Percentiles rank a stretch among this genome's conserved stretches.
phyloP scores from a whole-genome alignment of 805 yeast genomes.

The Candida insectorum region DNA sequence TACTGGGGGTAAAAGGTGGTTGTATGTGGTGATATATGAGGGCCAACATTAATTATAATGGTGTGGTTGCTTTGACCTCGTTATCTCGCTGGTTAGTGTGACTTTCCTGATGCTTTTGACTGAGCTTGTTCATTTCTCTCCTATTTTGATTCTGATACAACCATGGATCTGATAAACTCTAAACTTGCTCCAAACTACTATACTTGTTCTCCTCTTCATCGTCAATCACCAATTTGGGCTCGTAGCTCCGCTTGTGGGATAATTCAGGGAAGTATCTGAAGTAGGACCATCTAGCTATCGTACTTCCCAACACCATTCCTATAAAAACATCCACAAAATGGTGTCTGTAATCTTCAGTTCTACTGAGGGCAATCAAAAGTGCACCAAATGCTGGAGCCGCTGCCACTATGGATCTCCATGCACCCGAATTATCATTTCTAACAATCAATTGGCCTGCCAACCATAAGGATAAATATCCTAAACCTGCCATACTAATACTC shows the following conservation, averaged over 20 bases:
- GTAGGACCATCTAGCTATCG: slow-evolving; percentile 58
- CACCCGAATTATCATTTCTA: slow-evolving; percentile 48
- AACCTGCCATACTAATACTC: slow-evolving; percentile 64
- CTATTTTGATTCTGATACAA: no score
- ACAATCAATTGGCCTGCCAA: slow-evolving; percentile 58
- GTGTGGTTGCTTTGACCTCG: no score
- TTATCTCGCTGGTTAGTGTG: no score
- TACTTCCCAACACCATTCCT: slow-evolving; percentile 67
- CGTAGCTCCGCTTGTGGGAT: slow-evolving; percentile 28
- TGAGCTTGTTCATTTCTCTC: no score
- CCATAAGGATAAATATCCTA: slow-evolving; percentile 64
- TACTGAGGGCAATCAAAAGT: slow-evolving; percentile 69
- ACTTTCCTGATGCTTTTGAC: no score
- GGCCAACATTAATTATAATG: no score
- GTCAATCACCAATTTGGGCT: slow-evolving; percentile 25
- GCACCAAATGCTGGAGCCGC: slow-evolving; percentile 66
- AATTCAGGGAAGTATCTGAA: slow-evolving; percentile 47
- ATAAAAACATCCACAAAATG: slow-evolving; percentile 81
- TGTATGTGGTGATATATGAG: no score
- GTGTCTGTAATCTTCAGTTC: slow-evolving; percentile 92
- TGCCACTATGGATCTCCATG: slow-evolving; percentile 59
- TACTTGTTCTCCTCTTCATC: slow-evolving; percentile 2
- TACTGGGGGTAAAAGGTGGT: no score
- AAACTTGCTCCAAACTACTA: not conserved
- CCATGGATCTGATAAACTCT: no score